Conservation (phyloP, 1,284 basidiomycete genomes). For the Pholiota adiposa region DNA sequence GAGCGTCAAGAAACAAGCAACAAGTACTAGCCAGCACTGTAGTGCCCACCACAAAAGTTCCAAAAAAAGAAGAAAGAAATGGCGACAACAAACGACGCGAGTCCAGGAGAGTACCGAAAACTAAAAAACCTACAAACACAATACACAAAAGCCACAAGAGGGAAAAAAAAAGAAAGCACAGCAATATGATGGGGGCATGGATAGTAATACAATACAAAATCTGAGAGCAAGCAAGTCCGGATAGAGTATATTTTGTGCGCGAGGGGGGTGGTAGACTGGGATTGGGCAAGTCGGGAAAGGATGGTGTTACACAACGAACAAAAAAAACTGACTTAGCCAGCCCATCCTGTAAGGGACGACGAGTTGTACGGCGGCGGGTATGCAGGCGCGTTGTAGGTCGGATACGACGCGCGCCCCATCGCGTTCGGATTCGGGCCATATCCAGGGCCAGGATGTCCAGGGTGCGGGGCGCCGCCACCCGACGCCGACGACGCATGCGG, state of each 20-base stretch:
- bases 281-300: no score
- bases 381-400: slow-evolving; percentile 20
- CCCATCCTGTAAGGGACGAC: slow-evolving; percentile 42
- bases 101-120: background rate
- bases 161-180: background rate
- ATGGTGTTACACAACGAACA: no score
- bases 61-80: background rate
- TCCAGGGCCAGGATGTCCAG: background rate
- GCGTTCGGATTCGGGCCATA: background rate
- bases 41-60: background rate
- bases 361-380: slow-evolving; percentile 24
- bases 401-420: slow-evolving; percentile 1
- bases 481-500: background rate
- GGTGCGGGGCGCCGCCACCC: background rate
- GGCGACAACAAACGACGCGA: background rate
- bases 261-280: background rate
- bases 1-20: background rate
- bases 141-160: background rate
- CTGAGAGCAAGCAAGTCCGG: background rate
- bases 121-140: background rate
- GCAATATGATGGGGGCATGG: background rate
- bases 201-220: background rate
- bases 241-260: background rate
- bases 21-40: background rate
- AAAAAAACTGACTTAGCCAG: no score